phyloP scores from a whole-genome alignment of 805 yeast species.

The Maudiozyma barnettii region DNA sequence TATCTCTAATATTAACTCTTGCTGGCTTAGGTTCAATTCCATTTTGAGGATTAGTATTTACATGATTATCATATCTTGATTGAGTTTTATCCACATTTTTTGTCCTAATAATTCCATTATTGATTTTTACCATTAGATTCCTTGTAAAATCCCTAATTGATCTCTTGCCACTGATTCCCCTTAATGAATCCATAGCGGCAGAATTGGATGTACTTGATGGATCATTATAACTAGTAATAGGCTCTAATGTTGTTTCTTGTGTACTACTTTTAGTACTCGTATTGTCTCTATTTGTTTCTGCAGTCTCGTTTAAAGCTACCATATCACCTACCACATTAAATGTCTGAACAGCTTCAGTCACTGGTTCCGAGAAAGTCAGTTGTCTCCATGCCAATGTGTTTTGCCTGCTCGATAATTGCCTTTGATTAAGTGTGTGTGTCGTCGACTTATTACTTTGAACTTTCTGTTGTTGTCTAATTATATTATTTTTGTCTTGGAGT shows the following conservation, averaged over 20 bases:
- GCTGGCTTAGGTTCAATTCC: too few species aligned
- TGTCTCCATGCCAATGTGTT: slow-evolving; percentile 20
- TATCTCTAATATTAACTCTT: too few species aligned
- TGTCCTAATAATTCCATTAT: background rate
- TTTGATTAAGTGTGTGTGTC: background rate
- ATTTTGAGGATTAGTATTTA: too few species aligned
- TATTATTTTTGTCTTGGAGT: background rate
- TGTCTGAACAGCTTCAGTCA: slow-evolving; percentile 17
- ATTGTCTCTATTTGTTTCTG: background rate
- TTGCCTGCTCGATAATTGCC: background rate
- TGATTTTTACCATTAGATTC: background rate
- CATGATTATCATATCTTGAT: too few species aligned
- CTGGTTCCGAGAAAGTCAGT: slow-evolving; percentile 20
- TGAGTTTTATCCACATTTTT: too few species aligned
- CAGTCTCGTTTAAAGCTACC: background rate
- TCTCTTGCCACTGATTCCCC: slow-evolving; percentile 15
- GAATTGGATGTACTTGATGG: slow-evolving; percentile 7
- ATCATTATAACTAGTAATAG: background rate
- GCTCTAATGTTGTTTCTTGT: background rate
- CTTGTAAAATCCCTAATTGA: slow-evolving; percentile 6
- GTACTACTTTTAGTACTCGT: background rate
- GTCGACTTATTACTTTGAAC: background rate
- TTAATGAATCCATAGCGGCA: slow-evolving; percentile 21
- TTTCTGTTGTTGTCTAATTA: background rate
- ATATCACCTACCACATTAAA: slow-evolving; percentile 20